Evolutionary conservation across 108 stramenopile genomes (phyloP), one percentile per base, ranked within the genome.

Genomic region (Pseudonitzschia delicatissima): DNA sequence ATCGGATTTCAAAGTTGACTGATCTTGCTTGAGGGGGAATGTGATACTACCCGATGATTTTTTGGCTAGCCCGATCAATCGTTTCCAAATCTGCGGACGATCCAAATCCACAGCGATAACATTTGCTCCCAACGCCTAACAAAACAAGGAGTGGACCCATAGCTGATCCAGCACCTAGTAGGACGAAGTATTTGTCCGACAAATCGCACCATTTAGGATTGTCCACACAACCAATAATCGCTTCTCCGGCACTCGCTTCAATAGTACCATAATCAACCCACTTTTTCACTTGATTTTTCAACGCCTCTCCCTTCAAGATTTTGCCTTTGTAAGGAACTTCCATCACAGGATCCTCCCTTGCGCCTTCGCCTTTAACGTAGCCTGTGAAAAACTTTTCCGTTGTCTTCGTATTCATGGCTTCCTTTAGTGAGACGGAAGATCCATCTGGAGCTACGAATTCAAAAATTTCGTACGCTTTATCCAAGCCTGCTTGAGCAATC

Each of bases 101-200:
- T 98, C 97, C 66, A 98, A 77, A 79, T 98, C 98, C 65, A 98
- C 77, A 23, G 95, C 96, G 71, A 98, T 77, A 25, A 97, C 88
- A 75, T 96, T 98, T 27, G 98, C 98, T 29, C 98, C 98, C 48
- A 96, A 80, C 31, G 89, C 87, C n/a, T 72, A 98, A 83, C 45
- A 98, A 80, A 1, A 95, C 88, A 49, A 86, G 76, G 52, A 96
- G 82, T n/a, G 98, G 98, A 50, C 98, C 98, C 98, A 98, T 98
- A 60, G 97, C 97, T 20, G 95, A 96, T 34, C 94, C 94, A 59
- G 97, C 97, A n/a, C 97, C 97, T 48, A 98, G 78, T 35, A 98
- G 70, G 0, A 98, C 97, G 74, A 98, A 98, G 77, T 96, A 96
- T 47, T 72, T 71, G 72, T 96, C 91, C 59, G 85, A 82, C n/a